These are phyloP conservation scores for Cetraspora pellucida DNA, from an alignment of 192 early-diverging fungal genomes.

Conservation along the genomic window DNA sequence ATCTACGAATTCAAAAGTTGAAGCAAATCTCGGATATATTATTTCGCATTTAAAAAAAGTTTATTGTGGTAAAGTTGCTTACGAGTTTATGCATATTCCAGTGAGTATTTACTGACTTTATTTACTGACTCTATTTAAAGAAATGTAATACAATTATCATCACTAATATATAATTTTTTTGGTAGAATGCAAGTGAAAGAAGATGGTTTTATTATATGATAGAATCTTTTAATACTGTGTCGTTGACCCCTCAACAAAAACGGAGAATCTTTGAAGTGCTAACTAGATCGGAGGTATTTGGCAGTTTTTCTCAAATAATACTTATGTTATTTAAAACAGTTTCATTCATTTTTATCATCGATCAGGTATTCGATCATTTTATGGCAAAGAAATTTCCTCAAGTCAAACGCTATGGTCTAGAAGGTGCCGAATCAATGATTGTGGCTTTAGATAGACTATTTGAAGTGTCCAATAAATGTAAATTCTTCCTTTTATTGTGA, in stretches of 20 bases:
- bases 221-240: conserved; percentile 71
- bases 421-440: conserved; percentile 97
- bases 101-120: conserved; percentile 45
- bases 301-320: background rate
- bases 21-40: conserved; percentile 70
- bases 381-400: conserved; percentile 97
- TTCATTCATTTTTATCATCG: background rate
- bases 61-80: conserved; percentile 86
- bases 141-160: background rate
- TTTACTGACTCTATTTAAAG: background rate
- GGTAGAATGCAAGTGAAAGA: conserved; percentile 74
- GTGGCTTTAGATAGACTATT: conserved; percentile 88
- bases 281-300: conserved; percentile 67
- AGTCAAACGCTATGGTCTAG: conserved; percentile 94
- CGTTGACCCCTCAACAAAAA: conserved; percentile 63
- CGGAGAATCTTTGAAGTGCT: conserved; percentile 78
- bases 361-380: conserved; percentile 92
- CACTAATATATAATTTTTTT: background rate
- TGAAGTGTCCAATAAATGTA: conserved; percentile 63
- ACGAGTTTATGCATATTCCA: conserved; percentile 94
- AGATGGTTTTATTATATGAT: conserved; percentile 88
- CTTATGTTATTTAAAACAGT: background rate
- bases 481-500: background rate
- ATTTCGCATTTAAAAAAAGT: conserved; percentile 67
- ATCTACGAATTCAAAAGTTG: conserved; percentile 47